phyloP scores from a whole-genome alignment of 305 asterid genomes.

The Galium porrigens region DNA sequence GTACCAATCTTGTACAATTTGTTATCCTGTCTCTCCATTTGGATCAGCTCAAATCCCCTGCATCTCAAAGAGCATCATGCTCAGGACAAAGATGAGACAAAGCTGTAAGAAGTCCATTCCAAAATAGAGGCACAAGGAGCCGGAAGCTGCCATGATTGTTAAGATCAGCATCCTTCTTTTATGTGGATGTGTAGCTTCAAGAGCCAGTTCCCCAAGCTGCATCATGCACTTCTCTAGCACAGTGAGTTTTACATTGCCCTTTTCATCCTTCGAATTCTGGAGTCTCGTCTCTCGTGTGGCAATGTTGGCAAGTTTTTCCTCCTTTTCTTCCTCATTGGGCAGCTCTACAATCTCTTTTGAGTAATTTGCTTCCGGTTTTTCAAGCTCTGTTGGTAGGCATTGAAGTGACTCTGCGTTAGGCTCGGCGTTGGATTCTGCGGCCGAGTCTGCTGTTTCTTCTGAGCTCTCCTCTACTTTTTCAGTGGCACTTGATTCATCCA shows the following conservation, averaged over 20 bases:
- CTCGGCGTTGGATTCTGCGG: conserved; percentile 28
- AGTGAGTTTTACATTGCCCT: conserved; percentile 12
- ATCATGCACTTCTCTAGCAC: conserved; percentile 13
- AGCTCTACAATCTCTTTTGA: conserved; percentile 22
- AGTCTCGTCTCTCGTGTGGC: not conserved
- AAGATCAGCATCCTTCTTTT: conserved; percentile 15
- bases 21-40: not conserved
- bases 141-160: conserved; percentile 1
- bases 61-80: conserved; percentile 4
- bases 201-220: conserved; percentile 21
- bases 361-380: conserved; percentile 13
- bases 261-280: conserved; percentile 1
- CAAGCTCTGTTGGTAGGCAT: conserved; percentile 5
- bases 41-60: conserved; percentile 3
- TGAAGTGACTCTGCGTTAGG: conserved; percentile 21
- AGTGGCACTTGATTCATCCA: conserved; percentile 2
- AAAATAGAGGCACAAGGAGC: conserved; percentile 11
- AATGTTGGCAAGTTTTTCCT: not conserved
- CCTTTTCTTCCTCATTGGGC: conserved; percentile 18
- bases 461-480: conserved; percentile 21
- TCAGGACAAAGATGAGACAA: conserved; percentile 10
- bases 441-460: conserved; percentile 25
- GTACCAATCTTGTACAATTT: not conserved
- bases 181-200: conserved; percentile 8
- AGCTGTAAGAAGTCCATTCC: conserved; percentile 10